Conservation (phyloP, 371 early-diverging fungal species). For the Lichtheimia ornata region DNA sequence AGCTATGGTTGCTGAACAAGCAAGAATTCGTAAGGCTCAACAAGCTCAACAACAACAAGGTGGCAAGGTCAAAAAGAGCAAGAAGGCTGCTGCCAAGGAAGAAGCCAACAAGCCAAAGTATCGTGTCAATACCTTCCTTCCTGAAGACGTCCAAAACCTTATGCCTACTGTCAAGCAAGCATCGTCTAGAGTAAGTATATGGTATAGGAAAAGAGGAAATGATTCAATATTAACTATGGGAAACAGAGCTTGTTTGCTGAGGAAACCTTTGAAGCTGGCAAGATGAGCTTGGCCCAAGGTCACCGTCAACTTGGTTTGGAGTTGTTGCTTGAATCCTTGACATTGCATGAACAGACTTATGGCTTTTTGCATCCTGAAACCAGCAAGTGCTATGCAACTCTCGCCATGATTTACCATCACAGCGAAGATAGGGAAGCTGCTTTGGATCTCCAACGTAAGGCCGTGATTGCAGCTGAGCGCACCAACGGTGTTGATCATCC, state of each 20-base stretch:
- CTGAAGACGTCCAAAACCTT: constrained; percentile 79
- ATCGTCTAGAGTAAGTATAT: constrained; percentile 37
- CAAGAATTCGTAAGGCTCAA: constrained; percentile 22
- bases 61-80: constrained; percentile 27
- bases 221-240: constrained; percentile 2
- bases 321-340: constrained; percentile 78
- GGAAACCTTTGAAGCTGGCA: constrained; percentile 89
- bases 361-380: constrained; percentile 91
- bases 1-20: constrained; percentile 40
- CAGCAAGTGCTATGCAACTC: constrained; percentile 80
- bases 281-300: constrained; percentile 78
- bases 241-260: constrained; percentile 76
- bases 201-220: background rate
- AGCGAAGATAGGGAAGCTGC: constrained; percentile 77
- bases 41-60: constrained; percentile 41
- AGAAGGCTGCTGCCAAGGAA: constrained; percentile 36
- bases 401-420: constrained; percentile 87
- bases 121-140: constrained; percentile 55
- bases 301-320: constrained; percentile 80
- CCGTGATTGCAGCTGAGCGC: constrained; percentile 85
- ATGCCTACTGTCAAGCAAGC: constrained; percentile 86
- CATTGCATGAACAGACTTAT: constrained; percentile 89
- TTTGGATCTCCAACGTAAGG: constrained; percentile 81
- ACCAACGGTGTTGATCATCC: constrained; percentile 86
- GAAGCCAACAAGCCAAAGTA: constrained; percentile 23